A percentile compares a stretch with the other conserved stretches of the same genome.
Conservation (phyloP, 352 stramenopile species). For the Elongisporangium anandrum region DNA sequence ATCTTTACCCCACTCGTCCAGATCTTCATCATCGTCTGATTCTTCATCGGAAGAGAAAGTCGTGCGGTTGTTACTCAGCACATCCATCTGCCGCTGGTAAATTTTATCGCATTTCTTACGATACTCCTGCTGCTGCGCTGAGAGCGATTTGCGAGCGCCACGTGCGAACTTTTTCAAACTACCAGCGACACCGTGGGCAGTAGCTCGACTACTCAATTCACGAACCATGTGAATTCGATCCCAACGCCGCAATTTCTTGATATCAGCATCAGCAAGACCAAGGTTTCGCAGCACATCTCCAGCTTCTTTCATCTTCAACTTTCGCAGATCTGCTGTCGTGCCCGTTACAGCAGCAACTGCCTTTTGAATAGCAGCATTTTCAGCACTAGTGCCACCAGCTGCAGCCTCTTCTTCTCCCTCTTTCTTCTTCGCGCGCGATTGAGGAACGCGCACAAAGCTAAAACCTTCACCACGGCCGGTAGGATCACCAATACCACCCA, state of each 20-base stretch:
- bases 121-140: conserved; percentile 81
- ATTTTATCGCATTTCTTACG: conserved; percentile 82
- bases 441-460: conserved; percentile 75
- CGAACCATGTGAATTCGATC: conserved; percentile 81
- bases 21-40: conserved; percentile 60
- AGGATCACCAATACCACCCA: conserved; percentile 78
- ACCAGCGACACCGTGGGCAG: conserved; percentile 61
- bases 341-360: conserved; percentile 73
- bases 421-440: conserved; percentile 80
- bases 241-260: conserved; percentile 79
- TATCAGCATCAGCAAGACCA: conserved; percentile 71
- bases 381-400: conserved; percentile 31
- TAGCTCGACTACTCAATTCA: conserved; percentile 71
- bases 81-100: conserved; percentile 82
- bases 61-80: conserved; percentile 50
- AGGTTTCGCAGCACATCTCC: conserved; percentile 78
- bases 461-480: conserved; percentile 82
- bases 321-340: conserved; percentile 80
- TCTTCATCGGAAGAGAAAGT: conserved; percentile 78
- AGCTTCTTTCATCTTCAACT: conserved; percentile 85
- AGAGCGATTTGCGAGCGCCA: conserved; percentile 74
- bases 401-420: conserved; percentile 60
- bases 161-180: conserved; percentile 79
- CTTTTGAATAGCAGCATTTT: conserved; percentile 68
- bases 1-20: conserved; percentile 71